Base-by-base conservation (phyloP, 805 yeast genomes). In the Saccharomyces mikatae region DNA sequence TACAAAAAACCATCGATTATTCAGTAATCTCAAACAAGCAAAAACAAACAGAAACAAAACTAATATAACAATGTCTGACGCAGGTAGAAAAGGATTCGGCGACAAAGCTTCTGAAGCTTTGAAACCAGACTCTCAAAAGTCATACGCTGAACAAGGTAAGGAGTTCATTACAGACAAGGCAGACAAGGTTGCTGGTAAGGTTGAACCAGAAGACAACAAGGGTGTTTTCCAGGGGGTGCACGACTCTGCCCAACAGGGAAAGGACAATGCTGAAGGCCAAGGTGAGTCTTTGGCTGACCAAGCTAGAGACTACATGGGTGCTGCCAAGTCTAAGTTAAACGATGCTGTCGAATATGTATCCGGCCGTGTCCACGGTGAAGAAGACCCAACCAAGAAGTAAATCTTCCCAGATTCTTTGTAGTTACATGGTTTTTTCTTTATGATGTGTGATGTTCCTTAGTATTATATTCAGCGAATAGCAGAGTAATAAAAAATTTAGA, bases 81-180 rank as follows among this genome's bases (percentile, higher is more conserved):
- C 78, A 58, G 88, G 86, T 65, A 86, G 96, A 85, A 89, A 89
- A 76, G 74, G 80, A 69, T 78, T 89, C 68, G 62, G 83, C 60
- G 86, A 85, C 70, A 87, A 88, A 74, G 74, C 80, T 62, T 55
- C 78, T 52, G 96, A 89, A 77, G 66, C 79, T 47, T 56, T 85
- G 47, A 86, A 80, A 61, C 96, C 96, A 60, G 84, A 89, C 59
- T 72, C 80, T 55, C 79, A 85, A 71, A 89, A 89, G 76, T 64
- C 83, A 41, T 71, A 74, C 65, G 70, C 74, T 52, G 85, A 87
- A 66, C 76, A 86, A 74, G 84, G 83, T 61, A 85, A 86, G 77
- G 96, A 89, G 74, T 55, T 69, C 30, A 81, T 79, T 58, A 82
- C 94, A 56, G 85, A 80, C 67, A 68, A 77, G n/a, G 78, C 76